These are phyloP conservation scores for Xylariaceae sp. DNA, from an alignment of 2,329 filamentous ascomycete genomes.

Conservation along the genomic window DNA sequence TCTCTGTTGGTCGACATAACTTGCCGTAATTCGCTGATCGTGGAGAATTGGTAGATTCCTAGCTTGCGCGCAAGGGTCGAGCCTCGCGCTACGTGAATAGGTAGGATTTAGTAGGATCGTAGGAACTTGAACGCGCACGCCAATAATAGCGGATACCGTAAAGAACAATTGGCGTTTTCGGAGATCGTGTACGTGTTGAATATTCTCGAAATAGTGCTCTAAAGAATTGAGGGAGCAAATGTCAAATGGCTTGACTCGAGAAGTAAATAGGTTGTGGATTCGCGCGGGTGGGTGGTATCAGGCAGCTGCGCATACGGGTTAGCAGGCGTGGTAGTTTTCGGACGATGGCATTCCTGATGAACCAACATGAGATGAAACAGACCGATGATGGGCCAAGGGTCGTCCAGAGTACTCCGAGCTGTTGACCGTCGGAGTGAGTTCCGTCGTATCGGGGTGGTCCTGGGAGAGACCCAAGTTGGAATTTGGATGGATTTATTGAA, in stretches of 20 bases:
- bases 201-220: no score
- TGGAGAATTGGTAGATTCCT: not conserved
- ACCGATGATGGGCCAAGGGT: not conserved
- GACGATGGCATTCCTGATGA: not conserved
- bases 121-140: no score
- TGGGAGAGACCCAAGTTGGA: not conserved
- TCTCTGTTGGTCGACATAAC: slow-evolving; percentile 26
- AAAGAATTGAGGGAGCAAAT: no score
- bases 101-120: not conserved
- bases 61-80: not conserved
- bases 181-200: no score
- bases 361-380: not conserved
- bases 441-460: not conserved
- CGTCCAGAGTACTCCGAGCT: not conserved
- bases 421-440: no score
- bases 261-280: not conserved
- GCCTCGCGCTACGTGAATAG: not conserved
- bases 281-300: not conserved
- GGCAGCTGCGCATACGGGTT: not conserved
- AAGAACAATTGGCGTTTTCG: not conserved
- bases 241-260: not conserved
- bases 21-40: not conserved
- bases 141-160: not conserved
- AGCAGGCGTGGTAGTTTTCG: not conserved
- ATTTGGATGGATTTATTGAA: not conserved